Percentiles rank a stretch among this genome's conserved stretches.
Evolutionary conservation across 106 monocot genomes (phyloP).

Genomic region (Iris macrosiphon): DNA sequence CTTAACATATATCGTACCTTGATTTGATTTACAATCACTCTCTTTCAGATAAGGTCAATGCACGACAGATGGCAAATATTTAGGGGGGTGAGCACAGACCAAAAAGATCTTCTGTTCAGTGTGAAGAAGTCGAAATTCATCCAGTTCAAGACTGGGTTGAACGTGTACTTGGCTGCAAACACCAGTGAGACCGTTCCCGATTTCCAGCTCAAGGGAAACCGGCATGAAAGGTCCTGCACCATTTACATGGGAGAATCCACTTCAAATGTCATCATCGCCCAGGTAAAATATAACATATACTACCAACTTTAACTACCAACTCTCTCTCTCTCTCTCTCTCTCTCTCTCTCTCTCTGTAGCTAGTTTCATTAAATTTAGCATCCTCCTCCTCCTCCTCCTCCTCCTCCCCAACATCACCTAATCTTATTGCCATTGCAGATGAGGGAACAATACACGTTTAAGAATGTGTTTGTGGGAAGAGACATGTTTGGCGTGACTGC

Average conservation of each 20-base stretch:
- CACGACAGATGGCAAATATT: slow-evolving; percentile 33
- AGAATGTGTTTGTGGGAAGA: slow-evolving; percentile 18
- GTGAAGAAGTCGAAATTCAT: slow-evolving; percentile 27
- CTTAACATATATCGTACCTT: slow-evolving; percentile 14
- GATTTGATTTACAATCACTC: not conserved
- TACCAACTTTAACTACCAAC: no score
- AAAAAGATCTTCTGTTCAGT: slow-evolving; percentile 32
- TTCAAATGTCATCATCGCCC: no score
- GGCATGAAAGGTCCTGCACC: slow-evolving; percentile 20
- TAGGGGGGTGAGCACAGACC: slow-evolving; percentile 30
- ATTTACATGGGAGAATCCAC: slow-evolving; percentile 38
- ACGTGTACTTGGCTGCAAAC: slow-evolving; percentile 47
- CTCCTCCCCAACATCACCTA: no score
- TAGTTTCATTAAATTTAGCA: no score
- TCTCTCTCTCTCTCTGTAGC: no score
- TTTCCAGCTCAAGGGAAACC: slow-evolving; percentile 47
- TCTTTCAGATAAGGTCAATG: slow-evolving; percentile 15
- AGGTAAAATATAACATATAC: slow-evolving; percentile 11
- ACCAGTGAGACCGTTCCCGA: slow-evolving; percentile 23
- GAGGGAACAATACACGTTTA: slow-evolving; percentile 10
- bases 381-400: no score
- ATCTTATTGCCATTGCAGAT: slow-evolving; percentile 15
- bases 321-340: no score
- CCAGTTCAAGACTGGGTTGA: slow-evolving; percentile 26
- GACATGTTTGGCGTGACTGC: slow-evolving; percentile 22